phyloP scores from a whole-genome alignment of 306 rosid species.

The Sindora glabra region DNA sequence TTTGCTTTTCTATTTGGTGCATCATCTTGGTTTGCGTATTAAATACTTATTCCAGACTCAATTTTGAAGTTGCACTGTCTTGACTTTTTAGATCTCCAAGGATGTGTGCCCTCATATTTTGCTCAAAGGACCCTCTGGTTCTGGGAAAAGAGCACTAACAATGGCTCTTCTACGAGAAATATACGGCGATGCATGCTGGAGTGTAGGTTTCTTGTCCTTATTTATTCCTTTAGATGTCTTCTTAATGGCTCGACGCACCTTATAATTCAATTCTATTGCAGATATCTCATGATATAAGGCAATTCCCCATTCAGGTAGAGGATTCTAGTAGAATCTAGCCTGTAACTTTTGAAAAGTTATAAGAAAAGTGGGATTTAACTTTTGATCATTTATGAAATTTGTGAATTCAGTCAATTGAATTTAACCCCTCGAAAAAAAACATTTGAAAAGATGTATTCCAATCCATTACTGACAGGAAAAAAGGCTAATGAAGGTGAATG shows the following conservation, averaged over 20 bases:
- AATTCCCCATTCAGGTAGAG: constrained; percentile 65
- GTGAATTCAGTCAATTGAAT: too few species aligned
- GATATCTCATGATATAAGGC: constrained; percentile 66
- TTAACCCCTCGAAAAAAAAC: too few species aligned
- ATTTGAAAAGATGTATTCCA: too few species aligned
- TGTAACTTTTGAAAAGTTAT: too few species aligned
- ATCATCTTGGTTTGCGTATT: background rate
- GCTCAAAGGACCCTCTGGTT: constrained; percentile 64
- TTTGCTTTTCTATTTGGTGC: background rate
- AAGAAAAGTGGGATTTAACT: too few species aligned
- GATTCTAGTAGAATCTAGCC: background rate
- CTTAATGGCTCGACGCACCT: constrained; percentile 13
- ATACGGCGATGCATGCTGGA: constrained; percentile 61
- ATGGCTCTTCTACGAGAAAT: constrained; percentile 68
- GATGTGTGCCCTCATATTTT: constrained; percentile 59
- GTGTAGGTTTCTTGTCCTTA: constrained; percentile 40
- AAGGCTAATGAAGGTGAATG: constrained; percentile 43
- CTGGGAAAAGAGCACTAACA: constrained; percentile 62
- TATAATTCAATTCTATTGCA: constrained; percentile 32
- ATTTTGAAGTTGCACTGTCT: background rate
- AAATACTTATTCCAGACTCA: background rate
- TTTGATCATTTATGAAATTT: too few species aligned
- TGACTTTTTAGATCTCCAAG: constrained; percentile 42
- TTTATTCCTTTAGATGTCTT: background rate
- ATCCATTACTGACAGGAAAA: constrained; percentile 51